Percentiles rank a stretch among this genome's conserved stretches.
Evolutionary conservation across 495 filamentous ascomycete genomes (phyloP).

Genomic region (Cryomyces antarcticus): DNA sequence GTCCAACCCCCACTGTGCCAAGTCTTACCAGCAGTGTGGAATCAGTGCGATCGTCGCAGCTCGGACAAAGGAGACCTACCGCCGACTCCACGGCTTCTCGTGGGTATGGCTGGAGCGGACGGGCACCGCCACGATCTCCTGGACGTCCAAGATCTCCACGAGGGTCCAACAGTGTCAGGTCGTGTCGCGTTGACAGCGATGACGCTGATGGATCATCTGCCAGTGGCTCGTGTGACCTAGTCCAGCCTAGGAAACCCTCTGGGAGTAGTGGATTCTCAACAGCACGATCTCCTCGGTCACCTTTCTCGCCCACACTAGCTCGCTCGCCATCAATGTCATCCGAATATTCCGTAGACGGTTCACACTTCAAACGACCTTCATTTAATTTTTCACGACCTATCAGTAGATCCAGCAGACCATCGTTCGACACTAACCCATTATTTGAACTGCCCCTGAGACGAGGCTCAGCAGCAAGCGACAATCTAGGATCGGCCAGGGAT

Average conservation of each 20-base stretch:
- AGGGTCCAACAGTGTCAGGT: conserved; percentile 34
- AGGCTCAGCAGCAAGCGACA: too few species aligned
- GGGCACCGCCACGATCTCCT: conserved; percentile 38
- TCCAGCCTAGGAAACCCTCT: conserved; percentile 17
- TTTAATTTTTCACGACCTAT: conserved; percentile 89
- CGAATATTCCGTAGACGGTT: conserved; percentile 43
- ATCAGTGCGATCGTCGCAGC: conserved; percentile 21
- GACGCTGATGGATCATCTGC: conserved; percentile 27
- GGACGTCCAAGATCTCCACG: conserved; percentile 19
- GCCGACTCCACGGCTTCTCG: conserved; percentile 25
- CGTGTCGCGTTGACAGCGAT: conserved; percentile 36
- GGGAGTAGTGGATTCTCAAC: conserved; percentile 29
- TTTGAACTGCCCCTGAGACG: conserved; percentile 3
- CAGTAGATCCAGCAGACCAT: conserved; percentile 36
- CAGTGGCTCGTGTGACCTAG: conserved; percentile 10
- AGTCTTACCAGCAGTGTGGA: conserved; percentile 11
- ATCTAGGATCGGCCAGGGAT: too few species aligned
- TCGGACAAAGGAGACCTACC: conserved; percentile 11
- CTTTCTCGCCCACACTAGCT: conserved; percentile 29
- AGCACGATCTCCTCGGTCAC: conserved; percentile 44
- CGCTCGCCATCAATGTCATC: conserved; percentile 72
- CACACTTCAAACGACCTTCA: conserved; percentile 44
- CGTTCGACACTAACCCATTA: conserved; percentile 16
- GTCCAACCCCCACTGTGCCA: conserved; percentile 7
- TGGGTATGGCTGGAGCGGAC: conserved; percentile 20